Evolutionary conservation across 2,329 filamentous ascomycete genomes (phyloP).

Genomic region (Lasiodiplodia citricola): DNA sequence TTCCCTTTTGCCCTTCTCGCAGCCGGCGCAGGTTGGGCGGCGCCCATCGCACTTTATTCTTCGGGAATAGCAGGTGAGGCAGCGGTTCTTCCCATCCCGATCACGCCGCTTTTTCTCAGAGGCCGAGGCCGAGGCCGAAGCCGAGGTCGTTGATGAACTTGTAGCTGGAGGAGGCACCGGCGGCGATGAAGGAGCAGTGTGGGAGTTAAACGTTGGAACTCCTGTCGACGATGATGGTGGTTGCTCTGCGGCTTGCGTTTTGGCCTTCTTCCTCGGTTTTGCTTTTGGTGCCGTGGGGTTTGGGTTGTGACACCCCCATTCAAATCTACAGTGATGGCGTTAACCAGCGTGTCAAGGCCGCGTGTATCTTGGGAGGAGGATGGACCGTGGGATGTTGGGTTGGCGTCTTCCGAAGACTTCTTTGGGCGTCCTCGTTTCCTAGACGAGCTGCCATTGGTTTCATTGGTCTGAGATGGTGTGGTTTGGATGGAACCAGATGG

Average conservation of each 20-base stretch:
- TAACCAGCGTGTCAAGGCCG: conserved; percentile 1
- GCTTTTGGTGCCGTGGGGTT: background rate
- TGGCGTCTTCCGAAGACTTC: background rate
- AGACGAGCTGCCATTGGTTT: background rate
- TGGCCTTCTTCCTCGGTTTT: background rate
- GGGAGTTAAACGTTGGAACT: background rate
- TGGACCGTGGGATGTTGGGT: background rate
- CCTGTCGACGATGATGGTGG: background rate
- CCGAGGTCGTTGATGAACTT: background rate
- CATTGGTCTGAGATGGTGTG: background rate
- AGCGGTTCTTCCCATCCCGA: background rate
- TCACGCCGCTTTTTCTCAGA: background rate
- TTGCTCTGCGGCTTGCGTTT: background rate
- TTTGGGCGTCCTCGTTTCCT: conserved; percentile 7
- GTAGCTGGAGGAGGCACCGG: background rate
- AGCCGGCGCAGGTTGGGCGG: conserved; percentile 2
- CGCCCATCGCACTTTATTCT: conserved; percentile 8
- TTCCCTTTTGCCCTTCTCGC: background rate
- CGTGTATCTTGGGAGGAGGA: background rate
- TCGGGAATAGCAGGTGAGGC: conserved; percentile 2
- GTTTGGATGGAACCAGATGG: background rate
- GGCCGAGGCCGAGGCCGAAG: background rate
- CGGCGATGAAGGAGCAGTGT: background rate
- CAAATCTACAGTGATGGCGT: conserved; percentile 1
- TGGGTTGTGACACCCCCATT: background rate